Conservation (phyloP, 345 rosid species). For the Euclidium syriacum region DNA sequence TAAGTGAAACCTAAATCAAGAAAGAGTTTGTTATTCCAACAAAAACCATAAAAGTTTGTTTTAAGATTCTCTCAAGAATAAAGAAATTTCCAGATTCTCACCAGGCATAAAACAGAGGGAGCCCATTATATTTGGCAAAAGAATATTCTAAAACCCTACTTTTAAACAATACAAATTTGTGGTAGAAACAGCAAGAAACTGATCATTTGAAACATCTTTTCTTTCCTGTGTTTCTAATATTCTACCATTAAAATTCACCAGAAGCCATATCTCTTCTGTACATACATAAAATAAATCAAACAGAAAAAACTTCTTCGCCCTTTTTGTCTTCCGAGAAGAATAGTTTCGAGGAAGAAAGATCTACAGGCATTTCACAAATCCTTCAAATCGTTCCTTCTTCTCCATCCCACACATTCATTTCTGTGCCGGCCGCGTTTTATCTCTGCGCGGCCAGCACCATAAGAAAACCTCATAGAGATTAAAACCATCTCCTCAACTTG, state of each 20-base stretch:
- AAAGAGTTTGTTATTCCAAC: conserved; percentile 17
- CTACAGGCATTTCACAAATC: not conserved
- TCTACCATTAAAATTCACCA: conserved; percentile 14
- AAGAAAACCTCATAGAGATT: not conserved
- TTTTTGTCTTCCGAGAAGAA: not conserved
- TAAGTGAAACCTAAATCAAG: conserved; percentile 14
- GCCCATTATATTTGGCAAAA: conserved; percentile 1
- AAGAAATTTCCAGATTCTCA: not conserved
- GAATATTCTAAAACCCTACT: not conserved
- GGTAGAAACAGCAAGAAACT: conserved; percentile 11
- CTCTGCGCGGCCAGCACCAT: conserved; percentile 1
- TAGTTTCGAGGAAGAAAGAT: not conserved
- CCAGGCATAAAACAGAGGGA: conserved; percentile 9
- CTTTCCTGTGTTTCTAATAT: not conserved
- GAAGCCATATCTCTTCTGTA: conserved; percentile 7
- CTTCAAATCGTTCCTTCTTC: not conserved
- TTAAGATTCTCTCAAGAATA: not conserved
- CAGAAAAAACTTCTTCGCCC: conserved; percentile 14
- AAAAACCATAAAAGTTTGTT: conserved; percentile 3
- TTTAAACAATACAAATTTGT: conserved; percentile 9
- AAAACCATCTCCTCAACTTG: not conserved
- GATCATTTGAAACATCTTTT: no score
- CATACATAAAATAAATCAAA: not conserved
- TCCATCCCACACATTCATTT: not conserved
- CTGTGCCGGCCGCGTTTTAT: not conserved